Percentiles rank a stretch among this genome's conserved stretches.
These are phyloP conservation scores for Rosellinia necatrix DNA, from an alignment of 2,329 filamentous ascomycete genomes.

Conservation along the genomic window DNA sequence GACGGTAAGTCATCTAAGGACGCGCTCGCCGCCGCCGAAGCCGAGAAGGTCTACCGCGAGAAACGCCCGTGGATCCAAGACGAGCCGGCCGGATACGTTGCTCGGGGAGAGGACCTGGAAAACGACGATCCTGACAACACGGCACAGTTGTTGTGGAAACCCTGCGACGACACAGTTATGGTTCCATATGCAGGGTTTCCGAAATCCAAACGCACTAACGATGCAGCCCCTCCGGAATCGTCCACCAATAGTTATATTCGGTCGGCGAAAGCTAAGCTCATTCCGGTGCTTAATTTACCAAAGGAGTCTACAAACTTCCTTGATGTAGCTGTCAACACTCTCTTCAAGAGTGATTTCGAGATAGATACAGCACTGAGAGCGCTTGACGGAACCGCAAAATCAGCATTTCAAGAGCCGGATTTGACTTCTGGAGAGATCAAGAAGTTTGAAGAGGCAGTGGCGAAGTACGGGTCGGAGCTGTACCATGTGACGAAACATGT, in stretches of 20 bases:
- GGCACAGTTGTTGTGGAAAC: conserved; percentile 76
- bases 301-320: conserved; percentile 83
- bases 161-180: conserved; percentile 55
- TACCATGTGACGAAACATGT: conserved; percentile 82
- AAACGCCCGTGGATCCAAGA: conserved; percentile 93
- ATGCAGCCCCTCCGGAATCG: conserved; percentile 52
- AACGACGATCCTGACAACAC: conserved; percentile 76
- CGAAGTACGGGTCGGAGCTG: conserved; percentile 90
- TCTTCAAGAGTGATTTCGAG: conserved; percentile 75
- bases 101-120: conserved; percentile 77
- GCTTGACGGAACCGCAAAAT: conserved; percentile 69
- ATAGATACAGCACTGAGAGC: conserved; percentile 70
- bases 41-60: conserved; percentile 77
- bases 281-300: conserved; percentile 70
- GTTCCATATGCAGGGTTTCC: conserved; percentile 21
- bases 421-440: conserved; percentile 79
- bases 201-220: conserved; percentile 43
- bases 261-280: conserved; percentile 63
- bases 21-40: conserved; percentile 76
- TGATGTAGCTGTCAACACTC: conserved; percentile 77
- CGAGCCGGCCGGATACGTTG: conserved; percentile 83
- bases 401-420: conserved; percentile 82
- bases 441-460: conserved; percentile 88
- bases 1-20: conserved; percentile 81
- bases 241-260: conserved; percentile 79